These are phyloP conservation scores for Adansonia madagascariensis DNA, from an alignment of 441 rosid genomes.

Conservation along the genomic window DNA sequence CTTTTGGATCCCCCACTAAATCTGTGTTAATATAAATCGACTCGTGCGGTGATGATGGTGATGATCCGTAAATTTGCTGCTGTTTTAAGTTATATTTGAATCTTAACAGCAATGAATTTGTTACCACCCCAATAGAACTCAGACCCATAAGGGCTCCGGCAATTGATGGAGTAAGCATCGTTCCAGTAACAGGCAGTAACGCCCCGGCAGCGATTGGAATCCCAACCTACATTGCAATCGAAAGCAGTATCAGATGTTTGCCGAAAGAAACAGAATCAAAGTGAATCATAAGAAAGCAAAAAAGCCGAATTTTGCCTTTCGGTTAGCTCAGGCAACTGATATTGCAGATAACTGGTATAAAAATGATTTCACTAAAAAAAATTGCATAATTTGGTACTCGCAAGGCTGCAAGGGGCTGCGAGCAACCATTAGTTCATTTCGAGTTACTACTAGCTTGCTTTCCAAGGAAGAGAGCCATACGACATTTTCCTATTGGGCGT, in stretches of 20 bases:
- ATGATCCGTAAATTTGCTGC: constrained; percentile 27
- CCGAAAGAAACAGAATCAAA: neutral
- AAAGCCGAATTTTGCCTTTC: neutral
- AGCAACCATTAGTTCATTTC: neutral
- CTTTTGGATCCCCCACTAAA: neutral
- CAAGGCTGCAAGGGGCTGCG: neutral
- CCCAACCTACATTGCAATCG: constrained; percentile 56
- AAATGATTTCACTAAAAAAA: neutral
- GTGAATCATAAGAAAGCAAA: neutral
- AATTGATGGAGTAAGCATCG: constrained; percentile 90
- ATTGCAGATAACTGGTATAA: neutral
- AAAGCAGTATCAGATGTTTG: constrained; percentile 14
- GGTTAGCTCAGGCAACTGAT: neutral
- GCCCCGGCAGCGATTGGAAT: constrained; percentile 92
- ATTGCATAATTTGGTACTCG: neutral
- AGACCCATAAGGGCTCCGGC: constrained; percentile 98
- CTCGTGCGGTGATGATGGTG: neutral
- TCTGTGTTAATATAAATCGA: constrained; percentile 4
- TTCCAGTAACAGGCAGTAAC: constrained; percentile 82
- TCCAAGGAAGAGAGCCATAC: neutral
- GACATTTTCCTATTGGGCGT: neutral
- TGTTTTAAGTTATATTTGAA: constrained; percentile 63
- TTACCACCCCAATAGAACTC: constrained; percentile 92
- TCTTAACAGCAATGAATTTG: constrained; percentile 81
- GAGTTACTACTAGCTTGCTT: neutral